phyloP scores from a whole-genome alignment of 768 basidiomycete genomes.

The Suillus hirtellus region DNA sequence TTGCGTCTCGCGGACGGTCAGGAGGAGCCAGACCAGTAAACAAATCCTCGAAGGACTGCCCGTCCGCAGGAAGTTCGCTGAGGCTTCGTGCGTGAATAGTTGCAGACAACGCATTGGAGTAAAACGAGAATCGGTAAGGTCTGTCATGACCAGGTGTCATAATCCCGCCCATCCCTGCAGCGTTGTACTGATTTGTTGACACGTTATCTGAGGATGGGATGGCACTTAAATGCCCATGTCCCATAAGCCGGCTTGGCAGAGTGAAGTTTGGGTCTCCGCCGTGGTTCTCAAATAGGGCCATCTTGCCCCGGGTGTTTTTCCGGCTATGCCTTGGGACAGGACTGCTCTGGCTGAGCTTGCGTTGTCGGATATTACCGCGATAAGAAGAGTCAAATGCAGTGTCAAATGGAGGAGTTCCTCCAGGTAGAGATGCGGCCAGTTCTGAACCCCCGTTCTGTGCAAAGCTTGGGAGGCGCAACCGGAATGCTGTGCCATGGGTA shows the following conservation, averaged over 20 bases:
- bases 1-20: constrained; percentile 13
- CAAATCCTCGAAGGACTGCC: constrained; percentile 89
- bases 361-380: constrained; percentile 55
- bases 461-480: constrained; percentile 19
- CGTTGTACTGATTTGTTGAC: constrained; percentile 16
- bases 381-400: constrained; percentile 18
- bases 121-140: constrained; percentile 98
- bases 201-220: constrained; percentile 47
- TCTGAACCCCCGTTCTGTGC: constrained; percentile 14
- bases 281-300: constrained; percentile 83
- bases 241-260: constrained; percentile 40
- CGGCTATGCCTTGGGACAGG: constrained; percentile 61
- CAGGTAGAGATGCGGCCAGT: constrained; percentile 6
- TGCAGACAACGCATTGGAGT: constrained; percentile 87
- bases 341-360: constrained; percentile 86
- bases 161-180: constrained; percentile 31
- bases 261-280: constrained; percentile 49
- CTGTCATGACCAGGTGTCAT: constrained; percentile 69
- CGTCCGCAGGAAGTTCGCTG: constrained; percentile 90
- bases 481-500: constrained; percentile 26
- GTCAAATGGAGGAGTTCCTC: constrained; percentile 14
- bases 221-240: constrained; percentile 33
- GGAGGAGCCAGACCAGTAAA: constrained; percentile 56
- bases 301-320: constrained; percentile 71
- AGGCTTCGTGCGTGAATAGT: constrained; percentile 95